phyloP scores from a whole-genome alignment of 1,284 basidiomycete genomes.

The Filobasidium uniguttulatum region DNA sequence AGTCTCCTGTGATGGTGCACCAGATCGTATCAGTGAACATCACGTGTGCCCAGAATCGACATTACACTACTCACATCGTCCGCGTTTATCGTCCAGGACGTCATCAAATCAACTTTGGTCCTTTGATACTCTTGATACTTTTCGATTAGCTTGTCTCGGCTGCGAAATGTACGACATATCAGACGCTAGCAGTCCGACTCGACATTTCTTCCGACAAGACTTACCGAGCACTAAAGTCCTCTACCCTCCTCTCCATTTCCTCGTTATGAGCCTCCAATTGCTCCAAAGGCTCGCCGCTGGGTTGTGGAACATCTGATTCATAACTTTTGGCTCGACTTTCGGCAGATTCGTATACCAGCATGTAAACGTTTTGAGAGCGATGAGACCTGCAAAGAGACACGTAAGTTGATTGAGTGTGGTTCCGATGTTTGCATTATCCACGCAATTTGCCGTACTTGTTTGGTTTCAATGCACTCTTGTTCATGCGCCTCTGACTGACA shows the following conservation, averaged over 20 bases:
- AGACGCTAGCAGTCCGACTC: too few species aligned
- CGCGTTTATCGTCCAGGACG: not conserved
- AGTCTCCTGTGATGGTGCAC: not conserved
- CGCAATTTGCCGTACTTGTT: slow-evolving; percentile 40
- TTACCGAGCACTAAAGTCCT: too few species aligned
- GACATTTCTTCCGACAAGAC: too few species aligned
- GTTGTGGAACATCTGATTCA: too few species aligned
- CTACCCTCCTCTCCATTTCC: too few species aligned
- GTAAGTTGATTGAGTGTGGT: slow-evolving; percentile 12
- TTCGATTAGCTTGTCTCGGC: not conserved
- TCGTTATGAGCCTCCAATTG: too few species aligned
- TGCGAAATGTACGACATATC: too few species aligned
- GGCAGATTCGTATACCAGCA: slow-evolving; percentile 57
- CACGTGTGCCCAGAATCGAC: too few species aligned
- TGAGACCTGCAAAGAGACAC: slow-evolving; percentile 4
- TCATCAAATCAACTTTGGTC: not conserved
- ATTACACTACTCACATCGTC: not conserved
- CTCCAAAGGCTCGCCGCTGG: too few species aligned
- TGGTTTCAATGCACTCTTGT: slow-evolving; percentile 18
- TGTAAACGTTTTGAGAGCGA: slow-evolving; percentile 71
- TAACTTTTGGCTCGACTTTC: not conserved
- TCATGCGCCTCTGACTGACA: slow-evolving; percentile 37
- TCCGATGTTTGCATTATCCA: not conserved
- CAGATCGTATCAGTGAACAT: not conserved
- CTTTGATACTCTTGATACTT: not conserved